Base-by-base conservation (phyloP, 1,284 basidiomycete genomes). In the Melampsora medusae region DNA sequence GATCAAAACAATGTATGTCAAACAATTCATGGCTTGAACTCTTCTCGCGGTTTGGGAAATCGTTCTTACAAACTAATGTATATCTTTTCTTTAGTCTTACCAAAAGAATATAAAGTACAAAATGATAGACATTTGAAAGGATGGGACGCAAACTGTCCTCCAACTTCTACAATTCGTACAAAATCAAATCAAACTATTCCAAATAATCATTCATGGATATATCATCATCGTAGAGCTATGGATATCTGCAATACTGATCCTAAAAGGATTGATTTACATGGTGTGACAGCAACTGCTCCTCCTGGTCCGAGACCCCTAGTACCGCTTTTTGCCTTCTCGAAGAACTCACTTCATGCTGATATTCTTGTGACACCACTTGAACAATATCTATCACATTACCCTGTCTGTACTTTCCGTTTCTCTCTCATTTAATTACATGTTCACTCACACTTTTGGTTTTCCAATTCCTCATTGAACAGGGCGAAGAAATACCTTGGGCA, bases 361-460 rank as follows among this genome's bases (percentile, higher is more conserved):
- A 85, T 86, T 66, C 81, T 85, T 6, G 81, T 84, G 68, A 84
- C 85, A 14, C 85, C 85, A 2, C 81, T 86, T 4, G 85, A 86
- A 68, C 85, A 86, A 78, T 85, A 85, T 46, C n/a, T 22, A 35
- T 7, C 35, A 19, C 28, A 48, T 65, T 71, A 71, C 38, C 62
- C 61, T n/a, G 69, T 71, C 25, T 28, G 48, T 68, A 17, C 12
- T 5, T 69, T 31, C 2, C 35, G 17, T 14, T 46, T 46, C 42
- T 46, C 10, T 46, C 42, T 46, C 42, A 38, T 28, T 46, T 46
- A 5, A 4, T 46, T 46, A 46, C 14, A 14, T 16, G 22, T 22
- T 12, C 4, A 59, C 56, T 59, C 22, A 59, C 1, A 59, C n/a
- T 59, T 59, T 4, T 42, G 7, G 14, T 31, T 71, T 62, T 38